Percentiles rank a stretch among this genome's conserved stretches.
These are phyloP conservation scores for Myriosclerotinia duriaeana DNA, from an alignment of 2,329 filamentous ascomycete species.

Conservation along the genomic window DNA sequence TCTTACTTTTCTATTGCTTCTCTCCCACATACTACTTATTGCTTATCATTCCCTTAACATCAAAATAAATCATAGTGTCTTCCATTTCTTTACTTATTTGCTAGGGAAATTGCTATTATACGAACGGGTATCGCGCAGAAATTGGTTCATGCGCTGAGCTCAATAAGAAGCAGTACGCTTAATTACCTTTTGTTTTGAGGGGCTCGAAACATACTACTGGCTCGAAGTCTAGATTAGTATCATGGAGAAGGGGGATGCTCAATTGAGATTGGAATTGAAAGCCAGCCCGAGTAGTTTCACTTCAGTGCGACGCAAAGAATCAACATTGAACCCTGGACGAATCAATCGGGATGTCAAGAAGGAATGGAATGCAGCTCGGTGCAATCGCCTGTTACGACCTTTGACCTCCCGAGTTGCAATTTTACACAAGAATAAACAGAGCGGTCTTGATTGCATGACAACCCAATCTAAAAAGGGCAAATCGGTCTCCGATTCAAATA, in stretches of 20 bases:
- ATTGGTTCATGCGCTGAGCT: not conserved
- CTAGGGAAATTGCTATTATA: slow-evolving; percentile 12
- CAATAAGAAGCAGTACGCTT: slow-evolving; percentile 9
- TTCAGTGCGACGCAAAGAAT: slow-evolving; percentile 35
- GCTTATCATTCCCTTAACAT: not conserved
- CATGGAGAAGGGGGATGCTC: slow-evolving; percentile 19
- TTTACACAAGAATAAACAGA: slow-evolving; percentile 41
- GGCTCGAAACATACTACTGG: not conserved
- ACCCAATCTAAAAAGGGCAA: slow-evolving; percentile 18
- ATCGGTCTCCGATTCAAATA: not conserved
- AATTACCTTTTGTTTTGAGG: not conserved
- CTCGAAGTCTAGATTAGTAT: not conserved
- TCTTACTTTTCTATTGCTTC: slow-evolving; percentile 8
- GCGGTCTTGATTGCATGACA: slow-evolving; percentile 11
- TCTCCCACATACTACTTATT: not conserved
- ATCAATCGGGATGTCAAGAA: slow-evolving; percentile 30
- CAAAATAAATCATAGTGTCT: not conserved
- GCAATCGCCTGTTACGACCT: slow-evolving; percentile 47
- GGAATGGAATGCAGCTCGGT: slow-evolving; percentile 47
- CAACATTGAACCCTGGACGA: slow-evolving; percentile 30
- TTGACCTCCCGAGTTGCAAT: slow-evolving; percentile 46
- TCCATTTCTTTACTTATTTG: slow-evolving; percentile 24
- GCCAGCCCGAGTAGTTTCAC: slow-evolving; percentile 33
- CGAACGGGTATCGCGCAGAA: not conserved
- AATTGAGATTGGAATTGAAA: slow-evolving; percentile 8